Base-by-base conservation (phyloP, 148 eudicot genomes). In the Talinum fruticosum region DNA sequence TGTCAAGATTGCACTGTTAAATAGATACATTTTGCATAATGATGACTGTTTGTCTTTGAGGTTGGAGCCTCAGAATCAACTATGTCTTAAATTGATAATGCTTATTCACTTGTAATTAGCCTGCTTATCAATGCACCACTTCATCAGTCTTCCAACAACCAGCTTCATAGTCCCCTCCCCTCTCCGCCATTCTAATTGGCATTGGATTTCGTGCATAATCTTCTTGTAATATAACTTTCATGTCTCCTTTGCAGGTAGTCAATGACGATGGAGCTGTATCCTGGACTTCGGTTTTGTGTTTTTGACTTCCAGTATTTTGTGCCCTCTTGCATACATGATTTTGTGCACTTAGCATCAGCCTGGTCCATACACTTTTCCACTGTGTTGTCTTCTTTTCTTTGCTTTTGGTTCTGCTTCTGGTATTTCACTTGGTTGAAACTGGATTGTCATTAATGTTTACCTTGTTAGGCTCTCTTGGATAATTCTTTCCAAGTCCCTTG, bases 191-290 rank as follows among this genome's bases (percentile, higher is more conserved):
- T 10, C 5, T 10, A 8, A 8, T 41, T 4, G 47, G 16, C 26
- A 45, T 34, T 34, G 38, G 34, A 34, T 79, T 79, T 26, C 51
- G 54, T 34, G 66, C 66, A 76, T 64, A 69, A 59, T 8, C 44
- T 34, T 77, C 14, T 68, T 62, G 32, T 70, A 71, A 29, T 74
- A 74, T 4, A 32, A 49, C 44, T 44, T 69, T 37, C 14, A 16
- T 69, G 71, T 79, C 30, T 71, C 59, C 57, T 70, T 80, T 90
- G 88, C 97, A 95, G 99, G 99, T 96, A 84, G 89, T 96, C 82
- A 82, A 91, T 86, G 99, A 96, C 83, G 99, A 96, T 87, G 99
- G 99, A 54, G 91, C 99, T 79, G 99, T 96, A 96, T 96, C 99
- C 97, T 92, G 89, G 16, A 33, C 23, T 49, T 8, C 29, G 75